Percentiles rank a stretch among this genome's conserved stretches.
phyloP scores from a whole-genome alignment of 495 filamentous ascomycete genomes.

The Arthonia radiata region DNA sequence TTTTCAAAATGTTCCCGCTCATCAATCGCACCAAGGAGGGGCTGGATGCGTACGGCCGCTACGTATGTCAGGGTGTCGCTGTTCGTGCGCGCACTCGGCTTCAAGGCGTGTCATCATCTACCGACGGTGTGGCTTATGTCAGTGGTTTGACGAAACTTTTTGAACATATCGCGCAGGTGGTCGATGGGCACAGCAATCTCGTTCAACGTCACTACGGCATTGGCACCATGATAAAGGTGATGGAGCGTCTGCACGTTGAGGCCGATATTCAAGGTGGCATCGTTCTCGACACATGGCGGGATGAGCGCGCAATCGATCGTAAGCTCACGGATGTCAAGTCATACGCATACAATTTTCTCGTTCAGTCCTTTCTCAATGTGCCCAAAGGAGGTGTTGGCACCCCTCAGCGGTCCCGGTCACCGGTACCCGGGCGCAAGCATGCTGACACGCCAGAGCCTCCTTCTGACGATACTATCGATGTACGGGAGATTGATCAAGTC shows the following conservation, averaged over 20 bases:
- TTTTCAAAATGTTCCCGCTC: slow-evolving; percentile 92
- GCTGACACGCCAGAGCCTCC: slow-evolving; percentile 32
- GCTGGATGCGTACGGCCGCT: slow-evolving; percentile 78
- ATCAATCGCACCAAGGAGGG: slow-evolving; percentile 79
- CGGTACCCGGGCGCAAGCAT: slow-evolving; percentile 32
- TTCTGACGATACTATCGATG: slow-evolving; percentile 86
- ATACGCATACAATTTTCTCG: slow-evolving; percentile 89
- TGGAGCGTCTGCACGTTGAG: slow-evolving; percentile 79
- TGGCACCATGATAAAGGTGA: slow-evolving; percentile 86
- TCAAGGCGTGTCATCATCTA: slow-evolving; percentile 34
- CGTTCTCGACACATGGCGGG: slow-evolving; percentile 80
- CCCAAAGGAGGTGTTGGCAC: slow-evolving; percentile 17
- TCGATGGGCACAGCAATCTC: slow-evolving; percentile 68
- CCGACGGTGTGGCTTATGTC: slow-evolving; percentile 71
- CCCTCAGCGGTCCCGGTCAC: slow-evolving; percentile 33
- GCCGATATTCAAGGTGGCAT: slow-evolving; percentile 96
- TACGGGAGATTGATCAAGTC: slow-evolving; percentile 77
- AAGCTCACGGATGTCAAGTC: slow-evolving; percentile 83
- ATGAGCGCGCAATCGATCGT: slow-evolving; percentile 62
- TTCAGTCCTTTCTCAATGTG: slow-evolving; percentile 70
- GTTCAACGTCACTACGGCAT: slow-evolving; percentile 83
- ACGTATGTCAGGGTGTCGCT: slow-evolving; percentile 85
- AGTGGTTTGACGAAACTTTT: slow-evolving; percentile 78
- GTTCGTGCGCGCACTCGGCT: slow-evolving; percentile 56
- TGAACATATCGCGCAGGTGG: slow-evolving; percentile 89